Conservation (phyloP, 2,329 filamentous ascomycete genomes). For the Phialophora macrospora region DNA sequence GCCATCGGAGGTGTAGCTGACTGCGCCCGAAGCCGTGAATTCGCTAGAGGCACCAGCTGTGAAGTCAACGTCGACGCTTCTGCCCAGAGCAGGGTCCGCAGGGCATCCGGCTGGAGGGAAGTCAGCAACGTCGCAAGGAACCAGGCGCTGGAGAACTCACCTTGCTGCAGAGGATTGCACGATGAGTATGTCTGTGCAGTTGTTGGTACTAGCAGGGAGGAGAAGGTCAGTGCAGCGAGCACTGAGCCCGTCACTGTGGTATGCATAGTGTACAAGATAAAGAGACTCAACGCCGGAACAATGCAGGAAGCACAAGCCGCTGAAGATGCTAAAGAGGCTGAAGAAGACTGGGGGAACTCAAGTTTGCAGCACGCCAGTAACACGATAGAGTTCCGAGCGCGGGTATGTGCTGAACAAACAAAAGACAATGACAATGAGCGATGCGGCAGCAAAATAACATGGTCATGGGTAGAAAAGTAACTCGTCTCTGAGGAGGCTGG, state of each 20-base stretch:
- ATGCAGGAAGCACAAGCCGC: constrained; percentile 27
- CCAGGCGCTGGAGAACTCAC: constrained; percentile 40
- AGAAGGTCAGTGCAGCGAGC: constrained; percentile 28
- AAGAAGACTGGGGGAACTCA: constrained; percentile 19
- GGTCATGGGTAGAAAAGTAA: constrained; percentile 14
- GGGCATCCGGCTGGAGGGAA: constrained; percentile 59
- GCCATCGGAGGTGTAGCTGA: constrained; percentile 76
- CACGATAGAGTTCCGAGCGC: constrained; percentile 4
- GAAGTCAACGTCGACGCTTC: constrained; percentile 84
- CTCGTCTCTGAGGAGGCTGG: constrained; percentile 22
- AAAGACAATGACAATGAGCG: neutral
- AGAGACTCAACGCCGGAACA: constrained; percentile 30
- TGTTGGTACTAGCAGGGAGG: constrained; percentile 35
- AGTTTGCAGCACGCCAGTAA: constrained; percentile 19
- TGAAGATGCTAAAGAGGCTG: constrained; percentile 9
- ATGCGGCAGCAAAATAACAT: constrained; percentile 17
- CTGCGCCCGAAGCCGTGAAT: constrained; percentile 72
- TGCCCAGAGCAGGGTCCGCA: constrained; percentile 78
- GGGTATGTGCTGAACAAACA: constrained; percentile 15
- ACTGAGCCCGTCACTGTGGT: constrained; percentile 21
- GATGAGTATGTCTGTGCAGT: constrained; percentile 51
- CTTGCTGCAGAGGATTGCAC: constrained; percentile 50
- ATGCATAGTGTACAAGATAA: constrained; percentile 30
- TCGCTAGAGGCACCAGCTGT: constrained; percentile 75
- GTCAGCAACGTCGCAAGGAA: constrained; percentile 1